Percentiles rank a stretch among this genome's conserved stretches.
phyloP scores from a whole-genome alignment of 129 eudicot genomes.

The Lonicera japonica region DNA sequence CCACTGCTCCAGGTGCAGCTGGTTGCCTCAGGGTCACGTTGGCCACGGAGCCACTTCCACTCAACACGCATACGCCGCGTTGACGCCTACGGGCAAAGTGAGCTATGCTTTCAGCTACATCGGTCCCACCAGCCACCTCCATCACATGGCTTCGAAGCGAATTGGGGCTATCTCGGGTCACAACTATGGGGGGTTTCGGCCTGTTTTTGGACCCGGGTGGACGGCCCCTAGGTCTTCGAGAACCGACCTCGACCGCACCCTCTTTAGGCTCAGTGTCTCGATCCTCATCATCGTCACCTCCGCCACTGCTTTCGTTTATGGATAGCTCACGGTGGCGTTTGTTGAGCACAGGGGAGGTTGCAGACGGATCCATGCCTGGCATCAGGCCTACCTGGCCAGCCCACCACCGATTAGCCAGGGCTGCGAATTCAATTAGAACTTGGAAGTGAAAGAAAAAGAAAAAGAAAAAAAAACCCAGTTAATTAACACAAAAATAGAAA shows the following conservation, averaged over 20 bases:
- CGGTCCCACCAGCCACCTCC: constrained; percentile 75
- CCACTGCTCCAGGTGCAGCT: constrained; percentile 47
- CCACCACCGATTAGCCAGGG: constrained; percentile 64
- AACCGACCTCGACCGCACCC: constrained; percentile 56
- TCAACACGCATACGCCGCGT: constrained; percentile 62
- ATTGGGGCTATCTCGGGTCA: constrained; percentile 71
- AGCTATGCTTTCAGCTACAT: constrained; percentile 65
- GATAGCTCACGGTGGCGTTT: constrained; percentile 37
- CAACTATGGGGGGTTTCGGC: constrained; percentile 66
- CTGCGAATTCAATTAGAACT: constrained; percentile 2
- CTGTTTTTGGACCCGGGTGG: constrained; percentile 71
- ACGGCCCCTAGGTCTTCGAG: constrained; percentile 62
- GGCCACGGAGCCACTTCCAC: constrained; percentile 56
- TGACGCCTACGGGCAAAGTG: constrained; percentile 57
- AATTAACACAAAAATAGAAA: too few species aligned
- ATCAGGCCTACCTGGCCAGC: constrained; percentile 38
- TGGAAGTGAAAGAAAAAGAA: background rate
- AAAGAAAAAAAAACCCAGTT: background rate
- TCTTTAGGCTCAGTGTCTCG: constrained; percentile 54
- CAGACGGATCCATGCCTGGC: constrained; percentile 26
- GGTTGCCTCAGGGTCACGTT: constrained; percentile 72
- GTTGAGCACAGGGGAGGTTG: constrained; percentile 25
- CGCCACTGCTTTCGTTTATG: constrained; percentile 25
- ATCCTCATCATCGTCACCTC: constrained; percentile 43
- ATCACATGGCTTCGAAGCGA: constrained; percentile 73